Base-by-base conservation (phyloP, 805 yeast genomes). In the Yamadazyma philogaea region DNA sequence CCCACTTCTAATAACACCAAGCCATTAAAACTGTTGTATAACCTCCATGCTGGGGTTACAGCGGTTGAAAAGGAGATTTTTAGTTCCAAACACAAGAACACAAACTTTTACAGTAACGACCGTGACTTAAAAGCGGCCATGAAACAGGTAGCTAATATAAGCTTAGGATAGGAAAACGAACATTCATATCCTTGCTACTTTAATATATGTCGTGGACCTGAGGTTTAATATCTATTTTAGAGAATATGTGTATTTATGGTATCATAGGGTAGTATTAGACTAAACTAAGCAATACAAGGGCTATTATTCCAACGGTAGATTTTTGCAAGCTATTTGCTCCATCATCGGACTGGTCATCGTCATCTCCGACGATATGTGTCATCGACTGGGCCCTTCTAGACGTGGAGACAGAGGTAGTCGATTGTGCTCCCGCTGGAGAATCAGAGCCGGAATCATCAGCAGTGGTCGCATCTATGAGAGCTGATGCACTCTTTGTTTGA, bases 271-370 rank as follows among this genome's bases (percentile, higher is more conserved):
- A 30, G n/a, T 28, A 28, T 18, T 15, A 30, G 33, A 37, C 34
- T 28, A 37, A 27, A 32, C 40, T 37, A 16, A 37, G 34, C 7
- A 30, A 19, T n/a, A 37, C 5, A 28, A 37, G 40, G 6, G 40
- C 40, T 18, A 37, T 28, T 6, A 37, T 22, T 17, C 43, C 20
- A 2, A 18, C 24, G 7, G 33, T 8, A 4, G 42, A 32, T 21
- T 18, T 24, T 7, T 30, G 12, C 17, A 39, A 39, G 4, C 24
- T 30, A 18, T 16, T 39, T 17, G 42, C 46, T 3, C 30, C 42
- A 15, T 40, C 46, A 28, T 37, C 42, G 16, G 44, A 34, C 36
- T 28, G 28, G 36, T 31, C 32, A 22, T 38, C 32, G 33, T 37
- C 40, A 26, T 35, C 19, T 22, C 26, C 26, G 21, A 18, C 21